Percentiles rank a stretch among this genome's conserved stretches.
Conservation (phyloP, 176 grass and related monocot species). For the Oryza longistaminata region DNA sequence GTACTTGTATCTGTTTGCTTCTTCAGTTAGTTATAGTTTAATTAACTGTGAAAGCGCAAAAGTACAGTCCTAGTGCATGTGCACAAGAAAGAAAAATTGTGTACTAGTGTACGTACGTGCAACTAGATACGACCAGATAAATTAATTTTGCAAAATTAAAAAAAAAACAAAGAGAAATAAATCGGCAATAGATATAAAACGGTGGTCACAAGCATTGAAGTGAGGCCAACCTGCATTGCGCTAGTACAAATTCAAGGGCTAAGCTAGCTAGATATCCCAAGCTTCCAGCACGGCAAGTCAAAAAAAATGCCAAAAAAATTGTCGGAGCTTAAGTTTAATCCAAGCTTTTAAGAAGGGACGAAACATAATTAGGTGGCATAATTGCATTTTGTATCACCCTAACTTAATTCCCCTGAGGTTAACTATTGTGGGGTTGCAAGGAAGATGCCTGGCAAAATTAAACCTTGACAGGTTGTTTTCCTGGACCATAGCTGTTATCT, state of each 20-base stretch:
- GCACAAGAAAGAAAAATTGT: conserved; percentile 4
- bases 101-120: conserved; percentile 30
- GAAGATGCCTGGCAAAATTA: conserved; percentile 23
- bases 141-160: background rate
- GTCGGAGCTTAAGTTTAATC: background rate
- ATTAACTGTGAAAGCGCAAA: background rate
- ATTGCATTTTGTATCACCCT: background rate
- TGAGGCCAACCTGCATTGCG: conserved; percentile 17
- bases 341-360: background rate
- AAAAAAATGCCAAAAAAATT: background rate
- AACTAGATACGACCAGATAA: conserved; percentile 12
- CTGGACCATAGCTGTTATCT: conserved; percentile 1
- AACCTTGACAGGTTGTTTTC: conserved; percentile 5
- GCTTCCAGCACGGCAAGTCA: conserved; percentile 30
- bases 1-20: background rate
- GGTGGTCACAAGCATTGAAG: conserved; percentile 2
- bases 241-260: conserved; percentile 7
- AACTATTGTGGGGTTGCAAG: background rate
- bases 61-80: conserved; percentile 15
- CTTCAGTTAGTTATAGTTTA: background rate
- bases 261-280: conserved; percentile 21
- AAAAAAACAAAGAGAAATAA: background rate
- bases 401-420: background rate
- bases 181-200: background rate
- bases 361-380: background rate